Base-by-base conservation (phyloP, 257 asterid species). In the Primulina eburnea region DNA sequence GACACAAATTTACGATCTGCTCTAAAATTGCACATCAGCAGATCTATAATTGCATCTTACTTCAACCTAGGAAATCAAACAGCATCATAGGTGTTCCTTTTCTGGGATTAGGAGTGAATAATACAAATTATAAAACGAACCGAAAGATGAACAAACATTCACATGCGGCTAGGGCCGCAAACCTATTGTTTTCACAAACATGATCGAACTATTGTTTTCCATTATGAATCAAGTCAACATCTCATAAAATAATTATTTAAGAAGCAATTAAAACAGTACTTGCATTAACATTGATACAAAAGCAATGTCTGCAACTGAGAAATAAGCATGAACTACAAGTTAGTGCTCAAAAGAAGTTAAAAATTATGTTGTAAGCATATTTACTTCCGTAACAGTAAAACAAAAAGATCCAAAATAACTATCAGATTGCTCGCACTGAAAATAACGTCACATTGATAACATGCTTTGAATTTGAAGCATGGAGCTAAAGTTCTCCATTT, bases 1-100 rank as follows among this genome's bases (percentile, higher is more conserved):
- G 16, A 55, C 35, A 17, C 24, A 53, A 40, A 38, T 56, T 65
- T 65, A 65, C 14, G 34, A 26, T 68, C 7, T 56, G 68, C 67
- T 10, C 43, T 26, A 21, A 9, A 57, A 57, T 18, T 57, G 18
- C 18, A 47, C 4, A 47, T 11, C 18, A 14, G 7, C 55, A 47
- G 18, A 35, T 20, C 21, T 60, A 75, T 56, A n/a, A 32, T 12
- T 12, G 32, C 20, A 37, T 29, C 52, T 11, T 57, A 32, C n/a
- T 9, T 35, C 30, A 24, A 66, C 29, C 50, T 38, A 65, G 72
- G 33, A 56, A 28, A 28, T 26, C 43, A 71, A 34, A 56, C 11
- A 8, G 71, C 60, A 35, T 43, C 72, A 57, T 6, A 38, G 14
- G 24, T 7, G 37, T 5, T n/a, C 10, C 2, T 35, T 37, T 14